Percentiles rank a stretch among this genome's conserved stretches.
Evolutionary conservation across 768 basidiomycete species (phyloP).

Genomic region (Asterophora lycoperdoides): DNA sequence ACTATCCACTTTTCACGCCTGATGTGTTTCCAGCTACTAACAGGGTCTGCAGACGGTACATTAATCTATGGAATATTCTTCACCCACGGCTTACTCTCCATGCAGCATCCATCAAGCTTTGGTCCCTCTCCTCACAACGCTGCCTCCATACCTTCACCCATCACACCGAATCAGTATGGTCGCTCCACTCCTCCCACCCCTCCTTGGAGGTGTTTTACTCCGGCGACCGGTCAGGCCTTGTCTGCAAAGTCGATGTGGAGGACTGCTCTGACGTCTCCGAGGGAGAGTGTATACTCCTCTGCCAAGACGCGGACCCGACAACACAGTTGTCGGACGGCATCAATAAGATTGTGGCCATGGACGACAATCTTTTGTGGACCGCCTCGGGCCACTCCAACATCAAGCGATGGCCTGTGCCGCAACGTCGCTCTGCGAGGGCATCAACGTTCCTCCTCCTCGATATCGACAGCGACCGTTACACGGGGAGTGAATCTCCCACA

Average conservation of each 20-base stretch:
- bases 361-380: conserved; percentile 86
- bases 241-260: conserved; percentile 90
- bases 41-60: conserved; percentile 74
- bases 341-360: conserved; percentile 77
- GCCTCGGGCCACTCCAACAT: conserved; percentile 80
- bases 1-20: conserved; percentile 7
- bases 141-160: conserved; percentile 96
- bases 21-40: conserved; percentile 52
- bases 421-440: conserved; percentile 37
- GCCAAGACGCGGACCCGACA: conserved; percentile 51
- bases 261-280: conserved; percentile 76
- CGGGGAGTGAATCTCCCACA: conserved; percentile 16
- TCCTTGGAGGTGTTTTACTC: conserved; percentile 89
- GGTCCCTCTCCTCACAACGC: conserved; percentile 86
- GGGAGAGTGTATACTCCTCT: conserved; percentile 84
- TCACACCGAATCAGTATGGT: conserved; percentile 94
- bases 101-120: conserved; percentile 80
- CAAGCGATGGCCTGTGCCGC: conserved; percentile 75
- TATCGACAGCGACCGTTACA: conserved; percentile 11
- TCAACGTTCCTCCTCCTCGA: conserved; percentile 11
- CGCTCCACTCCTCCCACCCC: conserved; percentile 83
- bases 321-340: conserved; percentile 49
- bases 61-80: background rate
- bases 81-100: conserved; percentile 8
- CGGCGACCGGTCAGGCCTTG: conserved; percentile 85